phyloP scores from a whole-genome alignment of 2,329 filamentous ascomycete species.

The Paecilomyces niveus region DNA sequence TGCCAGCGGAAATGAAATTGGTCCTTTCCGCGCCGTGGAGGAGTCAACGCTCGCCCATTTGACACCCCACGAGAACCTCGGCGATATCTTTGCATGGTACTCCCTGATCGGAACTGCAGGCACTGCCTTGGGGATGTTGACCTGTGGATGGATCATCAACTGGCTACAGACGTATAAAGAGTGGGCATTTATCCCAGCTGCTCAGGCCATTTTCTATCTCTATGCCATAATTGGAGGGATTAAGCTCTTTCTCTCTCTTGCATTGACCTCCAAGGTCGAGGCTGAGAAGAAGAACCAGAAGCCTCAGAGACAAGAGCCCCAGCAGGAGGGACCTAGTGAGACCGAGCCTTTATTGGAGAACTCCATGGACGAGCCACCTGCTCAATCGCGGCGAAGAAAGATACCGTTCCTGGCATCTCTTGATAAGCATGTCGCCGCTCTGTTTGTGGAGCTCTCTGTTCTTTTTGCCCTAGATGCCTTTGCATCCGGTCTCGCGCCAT shows the following conservation, averaged over 20 bases:
- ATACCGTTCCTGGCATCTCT: slow-evolving; percentile 50
- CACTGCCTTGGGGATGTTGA: slow-evolving; percentile 52
- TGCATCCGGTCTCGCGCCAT: slow-evolving; percentile 61
- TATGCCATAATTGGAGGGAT: slow-evolving; percentile 53
- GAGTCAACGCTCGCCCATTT: slow-evolving; percentile 58
- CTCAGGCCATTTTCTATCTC: slow-evolving; percentile 50
- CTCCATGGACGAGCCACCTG: slow-evolving; percentile 3
- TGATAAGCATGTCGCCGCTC: slow-evolving; percentile 36
- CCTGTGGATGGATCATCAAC: slow-evolving; percentile 54
- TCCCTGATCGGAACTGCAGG: slow-evolving; percentile 49
- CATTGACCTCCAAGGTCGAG: slow-evolving; percentile 44
- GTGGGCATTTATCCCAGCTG: slow-evolving; percentile 44
- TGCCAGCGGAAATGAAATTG: slow-evolving; percentile 54
- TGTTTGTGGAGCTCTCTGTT: slow-evolving; percentile 50
- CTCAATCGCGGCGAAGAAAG: slow-evolving; percentile 14
- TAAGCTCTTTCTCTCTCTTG: slow-evolving; percentile 49
- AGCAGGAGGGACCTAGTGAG: slow-evolving; percentile 17
- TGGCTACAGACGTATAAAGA: slow-evolving; percentile 36
- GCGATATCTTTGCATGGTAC: slow-evolving; percentile 63
- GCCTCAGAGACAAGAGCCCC: slow-evolving; percentile 6
- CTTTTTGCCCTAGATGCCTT: slow-evolving; percentile 64
- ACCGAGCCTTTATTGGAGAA: slow-evolving; percentile 28
- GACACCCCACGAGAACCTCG: slow-evolving; percentile 46
- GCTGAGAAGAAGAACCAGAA: slow-evolving; percentile 21
- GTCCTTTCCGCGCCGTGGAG: slow-evolving; percentile 60